Base-by-base conservation (phyloP, 495 filamentous ascomycete genomes). In the Saxophila tyrrhenica region DNA sequence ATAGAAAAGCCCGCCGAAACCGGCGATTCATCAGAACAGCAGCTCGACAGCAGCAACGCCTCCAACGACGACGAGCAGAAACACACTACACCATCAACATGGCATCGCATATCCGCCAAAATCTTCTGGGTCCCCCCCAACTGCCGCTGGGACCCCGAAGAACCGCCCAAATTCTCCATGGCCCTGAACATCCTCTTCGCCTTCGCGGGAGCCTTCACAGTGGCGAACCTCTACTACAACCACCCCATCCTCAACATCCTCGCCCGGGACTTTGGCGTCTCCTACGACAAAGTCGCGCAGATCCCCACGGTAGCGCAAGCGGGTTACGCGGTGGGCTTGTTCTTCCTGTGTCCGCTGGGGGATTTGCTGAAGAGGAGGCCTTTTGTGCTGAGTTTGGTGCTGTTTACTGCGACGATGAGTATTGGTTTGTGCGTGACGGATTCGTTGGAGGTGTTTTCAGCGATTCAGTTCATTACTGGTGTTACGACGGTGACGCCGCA, bases 401-500 rank as follows among this genome's bases (percentile, higher is more conserved):
- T 76, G 32, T 72, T 84, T 39, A 88, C 87, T 3, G 78, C 85
- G 0, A 75, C 76, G 0, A 64, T 78, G 57, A 87, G 73, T 81
- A 73, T 91, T 41, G 81, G 78, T 0, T 71, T 90, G 16, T 89
- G 85, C 53, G 63, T 90, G 1, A 90, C 87, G 0, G 68, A 69
- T 10, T 77, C 73, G 1, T 86, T 87, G 60, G 56, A 70, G 1
- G 71, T 74, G 22, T 91, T 94, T 67, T 70, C 77, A 2, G 78
- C 72, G 11, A 69, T 91, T 51, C 86, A 81, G 16, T 90, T 83
- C 64, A 63, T 91, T 38, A 77, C 77, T 22, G 80, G 81, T 15
- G 59, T 86, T n/a, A 81, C 84, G 10, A 94, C 87, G 1, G 86
- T 94, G 3, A 91, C 87, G 11, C 87, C 87, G 0, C 86, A 92